Percentiles rank a stretch among this genome's conserved stretches.
Conservation (phyloP, 176 grass and related monocot genomes). For the Aechmea fasciata region DNA sequence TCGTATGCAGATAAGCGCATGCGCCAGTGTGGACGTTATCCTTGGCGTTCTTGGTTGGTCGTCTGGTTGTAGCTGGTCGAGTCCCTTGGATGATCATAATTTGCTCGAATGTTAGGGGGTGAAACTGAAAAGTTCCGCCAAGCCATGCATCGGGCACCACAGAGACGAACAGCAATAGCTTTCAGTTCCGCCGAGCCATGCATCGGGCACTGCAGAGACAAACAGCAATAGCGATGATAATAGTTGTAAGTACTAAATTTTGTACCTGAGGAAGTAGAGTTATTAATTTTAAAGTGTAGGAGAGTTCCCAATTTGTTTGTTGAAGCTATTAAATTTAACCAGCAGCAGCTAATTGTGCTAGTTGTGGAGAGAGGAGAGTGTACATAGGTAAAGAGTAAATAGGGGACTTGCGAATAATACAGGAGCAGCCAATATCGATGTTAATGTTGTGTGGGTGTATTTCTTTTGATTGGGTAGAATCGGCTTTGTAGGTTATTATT, state of each 20-base stretch:
- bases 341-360: conserved; percentile 15
- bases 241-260: conserved; percentile 20
- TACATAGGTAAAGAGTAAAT: conserved; percentile 39
- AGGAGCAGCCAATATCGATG: not conserved
- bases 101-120: conserved; percentile 45
- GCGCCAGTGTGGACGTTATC: conserved; percentile 53
- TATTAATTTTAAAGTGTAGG: not conserved
- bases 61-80: conserved; percentile 63
- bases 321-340: conserved; percentile 20
- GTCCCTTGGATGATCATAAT: conserved; percentile 19
- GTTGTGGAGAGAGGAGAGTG: conserved; percentile 29
- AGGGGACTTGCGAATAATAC: not conserved
- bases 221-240: conserved; percentile 7
- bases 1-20: conserved; percentile 51
- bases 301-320: conserved; percentile 9
- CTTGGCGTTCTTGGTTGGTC: conserved; percentile 80
- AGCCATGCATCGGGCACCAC: not conserved
- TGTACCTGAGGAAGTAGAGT: conserved; percentile 1
- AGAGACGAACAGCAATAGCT: too few species aligned
- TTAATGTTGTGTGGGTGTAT: not conserved
- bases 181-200: not conserved
- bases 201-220: not conserved
- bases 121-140: not conserved
- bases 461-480: not conserved
- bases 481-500: not conserved